Percentiles rank a stretch among this genome's conserved stretches.
These are phyloP conservation scores for Ambrosia hybrid DNA, from an alignment of 140 eudicot genomes.

Conservation along the genomic window DNA sequence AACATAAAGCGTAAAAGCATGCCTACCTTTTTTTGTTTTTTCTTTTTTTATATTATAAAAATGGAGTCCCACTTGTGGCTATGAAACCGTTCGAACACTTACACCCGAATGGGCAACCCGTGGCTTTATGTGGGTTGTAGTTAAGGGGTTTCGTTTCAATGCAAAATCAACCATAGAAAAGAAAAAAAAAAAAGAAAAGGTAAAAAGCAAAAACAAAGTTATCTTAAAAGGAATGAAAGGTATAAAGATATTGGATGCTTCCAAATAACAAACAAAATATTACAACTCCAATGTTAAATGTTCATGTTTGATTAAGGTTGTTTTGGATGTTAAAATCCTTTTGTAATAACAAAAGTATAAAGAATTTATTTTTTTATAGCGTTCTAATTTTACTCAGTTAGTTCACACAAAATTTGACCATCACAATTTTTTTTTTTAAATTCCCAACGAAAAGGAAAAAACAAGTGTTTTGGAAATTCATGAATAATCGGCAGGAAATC, in stretches of 20 bases:
- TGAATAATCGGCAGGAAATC: too few relatives aligned
- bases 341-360: background rate
- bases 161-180: slow-evolving; percentile 19
- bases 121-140: slow-evolving; percentile 35
- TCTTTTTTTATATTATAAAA: slow-evolving; percentile 2
- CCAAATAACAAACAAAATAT: slow-evolving; percentile 18
- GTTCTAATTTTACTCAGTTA: too few relatives aligned
- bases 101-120: slow-evolving; percentile 23
- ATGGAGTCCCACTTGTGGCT: slow-evolving; percentile 27
- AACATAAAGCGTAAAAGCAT: slow-evolving; percentile 25
- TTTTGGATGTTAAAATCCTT: too few relatives aligned
- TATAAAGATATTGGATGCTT: slow-evolving; percentile 28
- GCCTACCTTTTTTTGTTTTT: background rate
- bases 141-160: slow-evolving; percentile 24
- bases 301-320: background rate
- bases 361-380: too few relatives aligned
- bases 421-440: too few relatives aligned
- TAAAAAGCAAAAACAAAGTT: slow-evolving; percentile 19
- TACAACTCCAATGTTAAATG: background rate
- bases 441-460: too few relatives aligned
- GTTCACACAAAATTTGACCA: too few relatives aligned
- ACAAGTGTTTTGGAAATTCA: too few relatives aligned
- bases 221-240: slow-evolving; percentile 37
- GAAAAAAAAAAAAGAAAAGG: slow-evolving; percentile 28
- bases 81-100: slow-evolving; percentile 34